Percentiles rank a stretch among this genome's conserved stretches.
phyloP scores from a whole-genome alignment of 2,329 filamentous ascomycete genomes.

The Claviceps purpurea region DNA sequence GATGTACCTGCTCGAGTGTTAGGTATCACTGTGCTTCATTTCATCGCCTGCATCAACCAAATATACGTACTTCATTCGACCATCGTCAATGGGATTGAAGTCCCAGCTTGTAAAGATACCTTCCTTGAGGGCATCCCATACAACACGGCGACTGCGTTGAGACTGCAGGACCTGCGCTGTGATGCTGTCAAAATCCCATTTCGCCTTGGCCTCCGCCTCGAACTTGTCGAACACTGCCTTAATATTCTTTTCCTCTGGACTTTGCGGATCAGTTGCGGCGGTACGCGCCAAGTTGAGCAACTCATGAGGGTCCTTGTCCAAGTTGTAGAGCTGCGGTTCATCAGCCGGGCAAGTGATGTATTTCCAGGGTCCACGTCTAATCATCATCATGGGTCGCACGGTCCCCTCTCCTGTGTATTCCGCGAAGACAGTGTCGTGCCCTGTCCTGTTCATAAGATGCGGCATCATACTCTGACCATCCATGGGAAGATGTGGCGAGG shows the following conservation, averaged over 20 bases:
- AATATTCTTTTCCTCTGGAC: constrained; percentile 31
- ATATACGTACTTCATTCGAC: constrained; percentile 44
- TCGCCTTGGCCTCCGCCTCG: constrained; percentile 54
- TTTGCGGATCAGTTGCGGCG: constrained; percentile 24
- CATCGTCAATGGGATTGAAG: constrained; percentile 61
- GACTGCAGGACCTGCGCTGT: constrained; percentile 60
- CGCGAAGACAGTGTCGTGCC: constrained; percentile 77
- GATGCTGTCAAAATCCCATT: constrained; percentile 74
- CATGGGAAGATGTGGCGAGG: constrained; percentile 61
- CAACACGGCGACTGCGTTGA: constrained; percentile 65
- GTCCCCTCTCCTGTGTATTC: constrained; percentile 95
- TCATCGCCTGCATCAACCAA: neutral
- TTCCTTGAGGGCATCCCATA: constrained; percentile 66
- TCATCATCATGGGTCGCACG: constrained; percentile 84
- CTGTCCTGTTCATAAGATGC: constrained; percentile 52
- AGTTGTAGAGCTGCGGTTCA: constrained; percentile 71
- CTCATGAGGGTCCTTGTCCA: constrained; percentile 62
- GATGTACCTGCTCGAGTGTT: constrained; percentile 52
- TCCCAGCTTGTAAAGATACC: constrained; percentile 77
- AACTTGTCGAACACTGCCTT: constrained; percentile 49
- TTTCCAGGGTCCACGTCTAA: constrained; percentile 79
- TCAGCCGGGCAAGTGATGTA: constrained; percentile 79
- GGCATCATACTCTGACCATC: constrained; percentile 73
- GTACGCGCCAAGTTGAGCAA: constrained; percentile 54
- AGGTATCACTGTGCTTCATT: neutral